Percentiles rank a stretch among this genome's conserved stretches.
phyloP scores from a whole-genome alignment of 2,329 filamentous ascomycete species.

The Aspergillus pseudoterreus region DNA sequence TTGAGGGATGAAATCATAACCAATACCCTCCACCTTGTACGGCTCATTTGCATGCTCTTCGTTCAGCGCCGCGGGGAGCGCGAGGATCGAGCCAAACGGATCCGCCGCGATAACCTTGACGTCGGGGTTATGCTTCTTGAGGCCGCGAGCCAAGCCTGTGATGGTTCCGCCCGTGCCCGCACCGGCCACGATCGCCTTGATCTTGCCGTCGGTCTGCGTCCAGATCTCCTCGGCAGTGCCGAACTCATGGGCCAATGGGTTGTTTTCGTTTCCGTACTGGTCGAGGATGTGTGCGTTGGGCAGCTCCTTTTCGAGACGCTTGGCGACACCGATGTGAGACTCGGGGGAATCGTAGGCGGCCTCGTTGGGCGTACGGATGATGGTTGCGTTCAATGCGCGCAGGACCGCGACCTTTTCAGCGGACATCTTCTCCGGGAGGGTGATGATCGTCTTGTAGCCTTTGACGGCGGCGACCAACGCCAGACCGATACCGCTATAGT shows the following conservation, averaged over 20 bases:
- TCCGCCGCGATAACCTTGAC: slow-evolving; percentile 91
- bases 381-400: slow-evolving; percentile 89
- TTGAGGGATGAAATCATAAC: slow-evolving; percentile 96
- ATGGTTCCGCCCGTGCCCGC: slow-evolving; percentile 96
- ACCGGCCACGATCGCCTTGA: slow-evolving; percentile 82
- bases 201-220: slow-evolving; percentile 77
- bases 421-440: slow-evolving; percentile 98
- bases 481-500: slow-evolving; percentile 72
- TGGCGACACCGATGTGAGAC: slow-evolving; percentile 93
- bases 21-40: slow-evolving; percentile 98
- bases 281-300: slow-evolving; percentile 96
- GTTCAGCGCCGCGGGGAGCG: slow-evolving; percentile 75
- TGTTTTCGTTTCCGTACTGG: slow-evolving; percentile 89
- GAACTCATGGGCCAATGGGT: slow-evolving; percentile 87
- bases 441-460: slow-evolving; percentile 98
- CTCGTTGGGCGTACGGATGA: slow-evolving; percentile 94
- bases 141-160: slow-evolving; percentile 77
- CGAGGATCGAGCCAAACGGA: slow-evolving; percentile 86
- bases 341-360: slow-evolving; percentile 93
- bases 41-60: slow-evolving; percentile 72
- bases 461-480: slow-evolving; percentile 93
- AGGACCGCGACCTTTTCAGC: slow-evolving; percentile 96
- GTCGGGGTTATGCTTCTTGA: slow-evolving; percentile 80
- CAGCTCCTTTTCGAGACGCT: slow-evolving; percentile 86
- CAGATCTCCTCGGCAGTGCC: slow-evolving; percentile 97